phyloP scores from a whole-genome alignment of 441 rosid species.

The Raphanus hybrid region DNA sequence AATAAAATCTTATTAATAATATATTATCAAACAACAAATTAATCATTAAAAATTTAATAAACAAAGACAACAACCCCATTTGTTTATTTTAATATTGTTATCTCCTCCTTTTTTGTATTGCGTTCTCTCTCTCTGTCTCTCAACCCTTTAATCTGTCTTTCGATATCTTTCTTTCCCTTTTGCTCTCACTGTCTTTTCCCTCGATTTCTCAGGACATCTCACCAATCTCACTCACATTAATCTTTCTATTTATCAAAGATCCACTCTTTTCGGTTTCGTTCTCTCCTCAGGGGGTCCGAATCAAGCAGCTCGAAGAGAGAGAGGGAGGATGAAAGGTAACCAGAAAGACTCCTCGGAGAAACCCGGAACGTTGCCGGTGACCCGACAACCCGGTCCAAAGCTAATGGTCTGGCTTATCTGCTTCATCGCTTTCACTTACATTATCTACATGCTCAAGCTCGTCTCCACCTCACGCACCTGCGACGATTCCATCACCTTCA shows the following conservation, averaged over 20 bases:
- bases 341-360: conserved; percentile 66
- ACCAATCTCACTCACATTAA: conserved; percentile 28
- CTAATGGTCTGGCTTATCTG: conserved; percentile 70
- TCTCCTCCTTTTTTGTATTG: not conserved
- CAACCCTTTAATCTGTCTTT: conserved; percentile 17
- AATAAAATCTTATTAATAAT: not conserved
- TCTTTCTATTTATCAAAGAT: conserved; percentile 32
- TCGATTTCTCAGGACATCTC: conserved; percentile 21
- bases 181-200: conserved; percentile 18
- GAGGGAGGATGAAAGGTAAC: conserved; percentile 53
- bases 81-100: not conserved
- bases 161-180: not conserved
- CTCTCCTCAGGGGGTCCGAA: conserved; percentile 21
- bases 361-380: conserved; percentile 46
- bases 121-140: conserved; percentile 26
- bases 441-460: conserved; percentile 75
- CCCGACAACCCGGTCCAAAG: conserved; percentile 62
- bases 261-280: conserved; percentile 30
- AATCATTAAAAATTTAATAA: too few relatives aligned
- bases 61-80: too few relatives aligned
- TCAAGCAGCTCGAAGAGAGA: conserved; percentile 5
- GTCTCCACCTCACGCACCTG: conserved; percentile 62
- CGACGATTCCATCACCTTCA: conserved; percentile 46
- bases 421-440: conserved; percentile 65
- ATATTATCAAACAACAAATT: too few relatives aligned